These are phyloP conservation scores for Aristolochia contorta DNA, from an alignment of 164 flowering plant species.

Conservation along the genomic window DNA sequence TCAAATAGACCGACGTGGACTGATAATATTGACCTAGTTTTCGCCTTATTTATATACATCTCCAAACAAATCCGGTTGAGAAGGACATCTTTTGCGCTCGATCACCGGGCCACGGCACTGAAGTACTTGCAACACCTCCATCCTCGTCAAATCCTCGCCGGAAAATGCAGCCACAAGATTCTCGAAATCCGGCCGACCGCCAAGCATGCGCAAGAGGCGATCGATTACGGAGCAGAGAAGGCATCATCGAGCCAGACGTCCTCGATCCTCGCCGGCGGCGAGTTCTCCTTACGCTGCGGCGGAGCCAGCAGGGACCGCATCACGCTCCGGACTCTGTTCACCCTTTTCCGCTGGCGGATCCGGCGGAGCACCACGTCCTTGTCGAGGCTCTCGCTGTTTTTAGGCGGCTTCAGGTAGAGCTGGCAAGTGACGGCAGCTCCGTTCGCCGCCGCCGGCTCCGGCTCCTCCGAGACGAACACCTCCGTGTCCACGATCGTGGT, in stretches of 20 bases:
- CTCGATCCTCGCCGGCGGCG: conserved; percentile 1
- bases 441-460: conserved; percentile 1
- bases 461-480: conserved; percentile 8
- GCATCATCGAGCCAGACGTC: conserved; percentile 33
- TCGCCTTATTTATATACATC: too few species aligned
- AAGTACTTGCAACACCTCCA: too few species aligned
- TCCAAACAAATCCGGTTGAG: too few species aligned
- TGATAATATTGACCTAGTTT: too few species aligned
- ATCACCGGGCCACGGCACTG: too few species aligned
- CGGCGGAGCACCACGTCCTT: conserved; percentile 52
- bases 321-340: conserved; percentile 24
- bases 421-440: conserved; percentile 25
- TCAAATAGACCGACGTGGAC: too few species aligned
- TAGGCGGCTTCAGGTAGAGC: conserved; percentile 31
- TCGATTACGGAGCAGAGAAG: conserved; percentile 22
- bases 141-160: not conserved
- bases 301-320: conserved; percentile 11
- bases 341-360: conserved; percentile 41
- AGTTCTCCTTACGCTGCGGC: not conserved
- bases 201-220: too few species aligned
- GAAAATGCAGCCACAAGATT: not conserved
- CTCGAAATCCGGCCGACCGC: not conserved
- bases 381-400: conserved; percentile 18
- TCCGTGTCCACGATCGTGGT: conserved; percentile 7
- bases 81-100: too few species aligned